A percentile compares a stretch with the other conserved stretches of the same genome.
Conservation (phyloP, 2,329 filamentous ascomycete species). For the Amauroascus niger region DNA sequence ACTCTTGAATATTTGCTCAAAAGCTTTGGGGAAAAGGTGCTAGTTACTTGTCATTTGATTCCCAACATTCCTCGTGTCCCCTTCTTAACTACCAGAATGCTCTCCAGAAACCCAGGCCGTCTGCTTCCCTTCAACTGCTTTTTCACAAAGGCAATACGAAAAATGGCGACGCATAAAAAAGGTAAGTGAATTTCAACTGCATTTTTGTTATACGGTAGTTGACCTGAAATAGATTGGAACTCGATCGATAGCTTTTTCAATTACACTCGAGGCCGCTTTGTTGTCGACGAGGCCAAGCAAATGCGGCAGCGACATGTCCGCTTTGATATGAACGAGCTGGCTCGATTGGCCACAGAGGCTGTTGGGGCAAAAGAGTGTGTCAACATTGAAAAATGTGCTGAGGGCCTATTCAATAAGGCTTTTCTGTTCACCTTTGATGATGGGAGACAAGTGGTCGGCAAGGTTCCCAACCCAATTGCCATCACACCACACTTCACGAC, state of each 20-base stretch:
- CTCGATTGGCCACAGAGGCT: neutral
- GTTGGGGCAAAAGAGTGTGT: neutral
- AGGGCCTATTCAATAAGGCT: constrained; percentile 25
- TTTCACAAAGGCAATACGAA: too few relatives aligned
- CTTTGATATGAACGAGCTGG: constrained; percentile 10
- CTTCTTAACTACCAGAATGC: too few relatives aligned
- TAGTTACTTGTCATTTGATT: too few relatives aligned
- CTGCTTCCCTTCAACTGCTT: too few relatives aligned
- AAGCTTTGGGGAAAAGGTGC: too few relatives aligned
- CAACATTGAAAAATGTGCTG: constrained; percentile 24
- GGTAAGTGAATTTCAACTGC: too few relatives aligned
- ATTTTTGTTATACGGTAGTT: neutral
- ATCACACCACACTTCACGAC: constrained; percentile 24
- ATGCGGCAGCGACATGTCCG: constrained; percentile 11
- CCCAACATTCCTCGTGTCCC: too few relatives aligned
- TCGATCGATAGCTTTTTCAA: neutral
- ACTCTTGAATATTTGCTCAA: too few relatives aligned
- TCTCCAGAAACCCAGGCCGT: too few relatives aligned
- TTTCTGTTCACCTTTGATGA: constrained; percentile 22
- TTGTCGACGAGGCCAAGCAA: neutral
- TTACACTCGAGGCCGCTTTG: neutral
- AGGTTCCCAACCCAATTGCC: constrained; percentile 22
- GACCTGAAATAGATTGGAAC: neutral
- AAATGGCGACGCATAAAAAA: too few relatives aligned
- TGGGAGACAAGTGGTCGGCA: constrained; percentile 20